Evolutionary conservation across 192 early-diverging fungal genomes (phyloP).

Genomic region (Chytriomyces confervae): DNA sequence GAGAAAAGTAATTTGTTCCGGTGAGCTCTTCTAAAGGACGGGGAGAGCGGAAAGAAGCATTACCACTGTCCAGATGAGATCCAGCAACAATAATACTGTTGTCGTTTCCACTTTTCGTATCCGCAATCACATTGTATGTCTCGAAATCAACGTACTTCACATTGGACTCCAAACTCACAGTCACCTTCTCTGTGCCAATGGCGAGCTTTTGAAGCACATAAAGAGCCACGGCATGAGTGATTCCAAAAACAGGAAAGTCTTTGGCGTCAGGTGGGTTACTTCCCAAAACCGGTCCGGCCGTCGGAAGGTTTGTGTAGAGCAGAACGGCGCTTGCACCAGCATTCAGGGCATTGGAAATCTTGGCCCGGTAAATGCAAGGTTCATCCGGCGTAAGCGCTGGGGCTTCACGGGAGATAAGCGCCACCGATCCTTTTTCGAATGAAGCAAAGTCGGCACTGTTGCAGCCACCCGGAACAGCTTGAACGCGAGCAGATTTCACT

Average conservation of each 20-base stretch:
- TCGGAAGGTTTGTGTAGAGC: slow-evolving; percentile 31
- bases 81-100: slow-evolving; percentile 47
- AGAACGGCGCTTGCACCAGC: slow-evolving; percentile 39
- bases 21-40: background rate
- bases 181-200: background rate
- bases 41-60: background rate
- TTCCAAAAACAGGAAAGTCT: slow-evolving; percentile 15
- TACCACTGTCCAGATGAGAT: slow-evolving; percentile 47
- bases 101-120: slow-evolving; percentile 34
- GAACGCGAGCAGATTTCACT: background rate
- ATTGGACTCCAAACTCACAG: slow-evolving; percentile 24
- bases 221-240: slow-evolving; percentile 32
- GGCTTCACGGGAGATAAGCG: slow-evolving; percentile 27
- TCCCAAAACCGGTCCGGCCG: slow-evolving; percentile 10
- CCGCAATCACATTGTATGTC: slow-evolving; percentile 48
- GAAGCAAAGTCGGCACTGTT: slow-evolving; percentile 18
- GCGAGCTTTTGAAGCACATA: slow-evolving; percentile 30
- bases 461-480: slow-evolving; percentile 23
- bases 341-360: slow-evolving; percentile 29
- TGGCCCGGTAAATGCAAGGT: slow-evolving; percentile 27
- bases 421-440: slow-evolving; percentile 19
- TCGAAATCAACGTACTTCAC: slow-evolving; percentile 16
- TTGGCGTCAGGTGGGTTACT: slow-evolving; percentile 17
- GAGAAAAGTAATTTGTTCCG: background rate
- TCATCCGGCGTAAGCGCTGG: slow-evolving; percentile 1